Evolutionary conservation across 1,284 basidiomycete genomes (phyloP), one percentile per base, ranked within the genome.

Genomic region (Inonotus hispidus): DNA sequence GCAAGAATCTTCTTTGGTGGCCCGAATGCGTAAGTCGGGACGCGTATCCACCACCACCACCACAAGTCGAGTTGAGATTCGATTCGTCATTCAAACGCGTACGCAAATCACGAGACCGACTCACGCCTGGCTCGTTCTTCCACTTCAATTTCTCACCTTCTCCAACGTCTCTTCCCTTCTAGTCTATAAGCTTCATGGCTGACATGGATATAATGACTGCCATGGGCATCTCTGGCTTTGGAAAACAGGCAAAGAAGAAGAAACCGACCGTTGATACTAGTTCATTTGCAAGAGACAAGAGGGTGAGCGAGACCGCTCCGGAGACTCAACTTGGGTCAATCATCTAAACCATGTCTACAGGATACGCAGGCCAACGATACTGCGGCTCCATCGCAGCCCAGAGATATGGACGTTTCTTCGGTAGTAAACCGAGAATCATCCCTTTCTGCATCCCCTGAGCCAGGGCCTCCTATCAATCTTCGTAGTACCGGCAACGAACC

Each of bases 141-240:
- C 29, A 53, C 23, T 56, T n/a, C n/a, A n/a, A n/a, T n/a, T n/a
- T n/a, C n/a, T n/a, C n/a, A n/a, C n/a, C n/a, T n/a, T 25, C 19
- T 47, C 6, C 39, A 23, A 16, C 21, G 25, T 39, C 11, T 8
- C 32, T 11, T 11, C 38, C 56, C 41, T 27, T 23, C 19, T 29
- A 27, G 43, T 59, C 52, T 41, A 52, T 60, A 58, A 56, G 65
- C 63, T 72, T 59, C 49, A 87, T 87, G 84, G 73, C 78, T 45
- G 82, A 86, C 69, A 76, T 77, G 73, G 88, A 90, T 64, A 73
- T 91, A 32, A 79, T 92, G 66, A 83, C 87, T 5, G 82, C 87
- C 14, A 92, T 92, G 89, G 90, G 90, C 10, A 89, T 92, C 63
- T 68, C 83, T 66, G 87, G 88, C 45, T 92, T 92, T 71, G 90